Conservation (phyloP, 257 asterid species). For the Lycium ferocissimum region DNA sequence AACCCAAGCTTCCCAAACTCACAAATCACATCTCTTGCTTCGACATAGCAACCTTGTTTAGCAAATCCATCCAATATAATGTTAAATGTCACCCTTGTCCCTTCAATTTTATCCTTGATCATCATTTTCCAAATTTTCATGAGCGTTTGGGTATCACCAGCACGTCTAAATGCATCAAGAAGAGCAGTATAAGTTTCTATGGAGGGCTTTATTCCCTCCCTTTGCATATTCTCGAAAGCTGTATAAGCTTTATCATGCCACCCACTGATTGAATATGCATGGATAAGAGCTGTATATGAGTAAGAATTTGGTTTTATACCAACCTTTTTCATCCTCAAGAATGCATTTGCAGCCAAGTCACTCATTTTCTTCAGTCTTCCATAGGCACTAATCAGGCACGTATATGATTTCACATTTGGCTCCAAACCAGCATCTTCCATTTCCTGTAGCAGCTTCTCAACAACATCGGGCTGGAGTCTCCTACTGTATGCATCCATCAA, state of each 20-base stretch:
- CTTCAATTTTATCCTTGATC: conserved; percentile 65
- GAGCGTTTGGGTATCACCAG: conserved; percentile 81
- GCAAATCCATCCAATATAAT: conserved; percentile 88
- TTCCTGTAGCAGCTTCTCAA: conserved; percentile 76
- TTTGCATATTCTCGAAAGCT: conserved; percentile 73
- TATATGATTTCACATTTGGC: conserved; percentile 85
- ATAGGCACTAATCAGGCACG: conserved; percentile 88
- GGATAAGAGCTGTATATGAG: conserved; percentile 91
- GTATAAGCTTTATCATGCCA: conserved; percentile 88
- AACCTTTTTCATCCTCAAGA: conserved; percentile 77
- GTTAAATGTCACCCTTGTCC: conserved; percentile 82
- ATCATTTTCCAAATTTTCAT: conserved; percentile 87
- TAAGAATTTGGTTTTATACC: conserved; percentile 87
- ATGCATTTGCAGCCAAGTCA: conserved; percentile 88
- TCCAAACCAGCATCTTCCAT: conserved; percentile 72
- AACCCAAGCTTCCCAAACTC: conserved; percentile 89
- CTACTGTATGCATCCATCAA: conserved; percentile 90
- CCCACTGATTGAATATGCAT: conserved; percentile 72
- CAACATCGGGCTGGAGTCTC: conserved; percentile 84
- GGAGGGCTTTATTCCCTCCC: conserved; percentile 79
- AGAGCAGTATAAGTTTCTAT: conserved; percentile 89
- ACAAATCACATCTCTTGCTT: conserved; percentile 79
- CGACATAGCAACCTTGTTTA: conserved; percentile 77
- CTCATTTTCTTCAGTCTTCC: conserved; percentile 84
- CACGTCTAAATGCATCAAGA: conserved; percentile 83